Evolutionary conservation across 2,329 filamentous ascomycete species (phyloP), one percentile per base, ranked within the genome.

Genomic region (Proliferodiscus dingleyae): DNA sequence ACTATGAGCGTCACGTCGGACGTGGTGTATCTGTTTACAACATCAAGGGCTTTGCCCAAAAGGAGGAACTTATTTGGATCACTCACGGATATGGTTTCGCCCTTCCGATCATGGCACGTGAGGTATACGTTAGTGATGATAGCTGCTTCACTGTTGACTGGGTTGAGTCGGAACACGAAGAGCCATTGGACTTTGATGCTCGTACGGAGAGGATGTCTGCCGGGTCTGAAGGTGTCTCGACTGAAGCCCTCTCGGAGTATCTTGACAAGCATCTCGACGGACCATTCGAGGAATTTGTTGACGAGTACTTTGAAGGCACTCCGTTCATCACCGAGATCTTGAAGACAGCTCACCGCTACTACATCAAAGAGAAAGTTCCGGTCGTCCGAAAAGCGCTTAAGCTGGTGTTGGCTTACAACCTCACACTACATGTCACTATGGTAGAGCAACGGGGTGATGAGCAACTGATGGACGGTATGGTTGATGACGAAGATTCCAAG

Each of bases 21-120:
- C 81, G 87, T 47, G 88, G 87, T 45, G 89, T 96, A 64, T 94
- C 89, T 2, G 85, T 95, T 39, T 90, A 86, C 68, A 96, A 96
- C 63, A 93, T 96, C 71, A 95, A 95, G 73, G 90, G 90, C 41
- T 84, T 84, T 54, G 71, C 79, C 11, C 72, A 75, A 51, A 82
- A 81, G 66, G 81, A 84, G 66, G 78, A 74, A 0, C 65, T 83
- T 41, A 82, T 97, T 68, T 96, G 89, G 81, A 89, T 97, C 66
- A 96, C 91, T 9, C 91, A 97, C 65, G 91, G 91, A 26, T 97
- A 96, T 61, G 91, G 91, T 37, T 91, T 94, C 67, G 87, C 88
- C 60, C 77, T 97, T 41, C 90, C 91, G 29, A 87, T 97, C 67
- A 89, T 86, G 73, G 91, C 93, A 43, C 88, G 91, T 49, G 90